Evolutionary conservation across 441 rosid genomes (phyloP).

Genomic region (Eutrema salsugineum): DNA sequence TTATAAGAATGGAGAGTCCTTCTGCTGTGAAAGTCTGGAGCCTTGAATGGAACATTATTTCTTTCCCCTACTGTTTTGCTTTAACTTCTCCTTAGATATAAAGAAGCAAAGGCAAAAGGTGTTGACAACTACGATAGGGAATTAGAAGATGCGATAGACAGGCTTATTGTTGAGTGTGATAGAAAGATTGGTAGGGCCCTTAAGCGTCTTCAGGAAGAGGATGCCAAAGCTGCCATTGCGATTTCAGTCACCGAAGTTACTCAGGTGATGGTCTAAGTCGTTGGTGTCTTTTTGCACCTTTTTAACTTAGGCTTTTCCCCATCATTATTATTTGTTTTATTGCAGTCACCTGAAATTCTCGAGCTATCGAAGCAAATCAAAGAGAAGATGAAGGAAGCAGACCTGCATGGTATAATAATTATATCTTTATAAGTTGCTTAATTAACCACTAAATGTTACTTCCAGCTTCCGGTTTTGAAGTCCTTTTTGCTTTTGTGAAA

Average conservation of each 20-base stretch:
- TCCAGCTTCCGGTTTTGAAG: background rate
- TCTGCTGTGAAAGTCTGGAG: background rate
- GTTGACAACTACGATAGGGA: constrained; percentile 83
- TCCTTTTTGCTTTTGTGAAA: background rate
- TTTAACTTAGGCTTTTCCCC: background rate
- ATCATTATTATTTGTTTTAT: background rate
- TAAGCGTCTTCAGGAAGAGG: constrained; percentile 97
- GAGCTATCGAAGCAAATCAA: constrained; percentile 88
- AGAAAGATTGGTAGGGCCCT: constrained; percentile 95
- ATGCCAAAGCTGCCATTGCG: constrained; percentile 99
- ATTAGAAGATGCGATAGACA: constrained; percentile 93
- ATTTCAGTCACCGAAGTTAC: constrained; percentile 97
- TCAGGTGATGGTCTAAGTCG: constrained; percentile 47
- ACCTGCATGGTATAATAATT: constrained; percentile 54
- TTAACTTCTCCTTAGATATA: constrained; percentile 62
- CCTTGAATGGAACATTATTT: background rate
- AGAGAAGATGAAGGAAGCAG: constrained; percentile 95
- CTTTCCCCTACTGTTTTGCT: constrained; percentile 12
- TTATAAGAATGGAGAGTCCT: background rate
- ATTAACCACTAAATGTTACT: background rate
- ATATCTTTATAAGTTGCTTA: background rate
- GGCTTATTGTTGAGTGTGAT: constrained; percentile 96
- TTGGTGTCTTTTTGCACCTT: background rate
- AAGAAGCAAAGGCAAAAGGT: constrained; percentile 85
- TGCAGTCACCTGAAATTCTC: constrained; percentile 73